Evolutionary conservation across 345 rosid species (phyloP), one percentile per base, ranked within the genome.

Genomic region (Populus davidiana): DNA sequence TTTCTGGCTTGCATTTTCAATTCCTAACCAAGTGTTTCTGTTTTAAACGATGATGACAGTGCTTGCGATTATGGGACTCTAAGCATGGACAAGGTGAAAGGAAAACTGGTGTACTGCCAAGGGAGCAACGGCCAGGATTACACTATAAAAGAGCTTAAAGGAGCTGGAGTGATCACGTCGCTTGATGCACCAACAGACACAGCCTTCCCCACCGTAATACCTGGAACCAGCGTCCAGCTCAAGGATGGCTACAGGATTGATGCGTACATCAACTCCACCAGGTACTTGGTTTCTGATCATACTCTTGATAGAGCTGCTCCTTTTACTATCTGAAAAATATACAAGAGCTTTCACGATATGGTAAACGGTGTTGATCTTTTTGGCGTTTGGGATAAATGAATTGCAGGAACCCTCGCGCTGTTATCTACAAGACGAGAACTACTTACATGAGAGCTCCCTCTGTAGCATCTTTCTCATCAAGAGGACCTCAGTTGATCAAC

Each of bases 401-500:
- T 43, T 49, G 68, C 90, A 91, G 94, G 78, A 83, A 86, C 12
- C 91, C 96, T 70, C 81, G 72, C 20, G 96, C 91, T 0, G 85
- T 88, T 14, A 87, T 95, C 23, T 82, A 84, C 69, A 90, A 83
- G 85, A 91, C 98, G 2, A 77, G 52, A 81, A 38, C 87, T 23
- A 72, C 77, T 16, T 80, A 49, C 25, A 82, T 72, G 62, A 8
- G 8, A 29, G 98, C 93, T 33, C 98, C 98, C 0, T 79, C 69
- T 18, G 75, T 93, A 39, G 87, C 98, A 65, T 87, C 92, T 0
- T 93, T 93, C 83, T 95, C 98, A 11, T 87, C 94, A 8, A 87
- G 97, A 86, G 99, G 98, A 35, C 97, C 99, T 73, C 98, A 92
- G 67, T 59, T 7, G 6, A 50, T 85, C 63, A 86, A 75, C 80